Conservation (phyloP, 495 filamentous ascomycete genomes). For the Filosporella fistucella region DNA sequence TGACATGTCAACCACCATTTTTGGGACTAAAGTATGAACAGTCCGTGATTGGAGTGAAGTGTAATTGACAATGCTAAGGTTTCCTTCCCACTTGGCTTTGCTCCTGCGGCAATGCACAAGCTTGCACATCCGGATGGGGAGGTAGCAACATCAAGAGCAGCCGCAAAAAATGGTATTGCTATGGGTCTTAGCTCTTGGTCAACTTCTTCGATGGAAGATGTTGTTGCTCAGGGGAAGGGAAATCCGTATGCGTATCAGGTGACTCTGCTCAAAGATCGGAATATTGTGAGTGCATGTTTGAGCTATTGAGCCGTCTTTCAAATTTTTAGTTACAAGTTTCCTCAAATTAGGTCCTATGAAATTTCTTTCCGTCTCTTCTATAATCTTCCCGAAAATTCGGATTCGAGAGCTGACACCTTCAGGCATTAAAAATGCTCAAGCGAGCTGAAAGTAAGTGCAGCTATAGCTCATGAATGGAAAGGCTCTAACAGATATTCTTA, state of each 20-base stretch:
- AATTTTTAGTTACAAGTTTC: too few species aligned
- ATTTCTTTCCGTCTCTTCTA: too few species aligned
- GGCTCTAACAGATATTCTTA: neutral
- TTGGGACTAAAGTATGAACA: constrained; percentile 30
- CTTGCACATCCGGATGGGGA: constrained; percentile 47
- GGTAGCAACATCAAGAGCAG: constrained; percentile 25
- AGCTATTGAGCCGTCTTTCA: too few species aligned
- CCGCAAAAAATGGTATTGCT: constrained; percentile 32
- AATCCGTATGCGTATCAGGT: constrained; percentile 44
- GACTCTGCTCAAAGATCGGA: constrained; percentile 37
- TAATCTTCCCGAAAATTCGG: too few species aligned
- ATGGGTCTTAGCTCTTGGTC: constrained; percentile 55
- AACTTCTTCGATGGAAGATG: constrained; percentile 46
- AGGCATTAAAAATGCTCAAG: constrained; percentile 27
- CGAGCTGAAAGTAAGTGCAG: constrained; percentile 28
- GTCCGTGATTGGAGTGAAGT: neutral
- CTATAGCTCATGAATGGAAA: neutral
- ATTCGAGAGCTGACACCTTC: too few species aligned
- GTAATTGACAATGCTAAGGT: constrained; percentile 5
- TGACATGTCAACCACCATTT: constrained; percentile 43
- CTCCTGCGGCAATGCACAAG: constrained; percentile 41
- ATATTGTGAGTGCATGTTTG: too few species aligned
- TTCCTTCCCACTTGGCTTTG: constrained; percentile 31
- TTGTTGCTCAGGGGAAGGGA: constrained; percentile 32
- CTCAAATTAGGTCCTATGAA: too few species aligned